A percentile compares a stretch with the other conserved stretches of the same genome.
phyloP scores from a whole-genome alignment of 2,329 filamentous ascomycete genomes.

The Ophiocordyceps camponoti-saundersi region DNA sequence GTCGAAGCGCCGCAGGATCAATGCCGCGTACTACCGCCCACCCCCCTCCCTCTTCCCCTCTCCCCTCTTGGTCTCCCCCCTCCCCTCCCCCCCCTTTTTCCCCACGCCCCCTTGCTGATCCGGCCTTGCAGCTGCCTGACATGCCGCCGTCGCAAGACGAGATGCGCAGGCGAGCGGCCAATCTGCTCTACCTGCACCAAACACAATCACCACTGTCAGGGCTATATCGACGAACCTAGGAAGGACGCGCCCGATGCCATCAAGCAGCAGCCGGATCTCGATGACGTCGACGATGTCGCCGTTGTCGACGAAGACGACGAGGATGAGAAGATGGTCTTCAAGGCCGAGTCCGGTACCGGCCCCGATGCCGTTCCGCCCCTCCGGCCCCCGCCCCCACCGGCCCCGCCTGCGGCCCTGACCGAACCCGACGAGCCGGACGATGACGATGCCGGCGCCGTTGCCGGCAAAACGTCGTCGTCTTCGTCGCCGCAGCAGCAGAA shows the following conservation, averaged over 20 bases:
- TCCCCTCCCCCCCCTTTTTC: neutral
- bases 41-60: neutral
- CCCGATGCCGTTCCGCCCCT: neutral
- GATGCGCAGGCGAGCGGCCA: conserved; percentile 58
- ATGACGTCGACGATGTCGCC: neutral
- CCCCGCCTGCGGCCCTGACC: neutral
- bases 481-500: neutral
- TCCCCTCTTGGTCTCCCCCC: neutral
- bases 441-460: neutral
- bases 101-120: neutral
- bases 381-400: neutral
- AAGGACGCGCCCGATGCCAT: conserved; percentile 18
- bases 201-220: conserved; percentile 51
- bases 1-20: conserved; percentile 62
- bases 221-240: conserved; percentile 41
- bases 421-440: conserved; percentile 2
- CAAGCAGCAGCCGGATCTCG: conserved; percentile 5
- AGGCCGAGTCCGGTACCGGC: neutral
- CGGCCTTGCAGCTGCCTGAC: conserved; percentile 41
- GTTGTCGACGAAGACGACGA: neutral
- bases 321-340: neutral
- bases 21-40: conserved; percentile 46
- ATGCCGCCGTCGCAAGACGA: conserved; percentile 60
- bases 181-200: conserved; percentile 56
- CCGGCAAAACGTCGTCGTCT: neutral